Base-by-base conservation (phyloP, 164 flowering plant species). In the Warburgia ugandensis region DNA sequence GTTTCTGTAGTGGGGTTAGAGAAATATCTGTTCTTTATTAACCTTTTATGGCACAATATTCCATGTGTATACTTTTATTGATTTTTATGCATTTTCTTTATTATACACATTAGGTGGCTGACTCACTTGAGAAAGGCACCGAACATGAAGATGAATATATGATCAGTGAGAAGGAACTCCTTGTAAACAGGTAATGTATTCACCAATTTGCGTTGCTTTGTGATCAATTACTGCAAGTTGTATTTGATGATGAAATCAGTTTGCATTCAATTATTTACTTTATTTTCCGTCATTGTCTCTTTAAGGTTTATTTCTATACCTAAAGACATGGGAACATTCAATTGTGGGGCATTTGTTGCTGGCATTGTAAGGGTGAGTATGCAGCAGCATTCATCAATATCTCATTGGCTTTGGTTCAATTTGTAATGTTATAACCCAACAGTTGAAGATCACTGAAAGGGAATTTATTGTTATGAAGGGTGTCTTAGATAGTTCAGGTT, bases 71-170 rank as follows among this genome's bases (percentile, higher is more conserved):
- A n/a, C n/a, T n/a, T n/a, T n/a, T n/a, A n/a, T n/a, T n/a, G n/a
- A n/a, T n/a, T n/a, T n/a, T n/a, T n/a, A n/a, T n/a, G n/a, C 12
- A 3, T 42, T 30, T 29, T 19, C 5, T 45, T 22, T 7, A 11
- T 45, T 45, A 23, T 45, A 7, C 14, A 20, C 35, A 11, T 14
- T 35, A 94, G 99, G 97, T 83, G n/a, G 99, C 99, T 47, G 99
- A 94, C 64, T 94, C 99, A 44, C 99, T 94, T 64, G 99, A 94
- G 67, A 94, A 94, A 69, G 99, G 99, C 48, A 94, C 99, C 32
- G 99, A 94, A 68, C 96, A 94, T 64, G 99, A 94, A 75, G 99
- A 94, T 71, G 99, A 94, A 66, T 94, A 94, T 74, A 94, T 94
- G 99, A 94, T 94, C 61, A 94, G 99, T 73, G 99, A 94, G 78